These are phyloP conservation scores for Cantharellus anzutake DNA, from an alignment of 768 basidiomycete species.

Conservation along the genomic window DNA sequence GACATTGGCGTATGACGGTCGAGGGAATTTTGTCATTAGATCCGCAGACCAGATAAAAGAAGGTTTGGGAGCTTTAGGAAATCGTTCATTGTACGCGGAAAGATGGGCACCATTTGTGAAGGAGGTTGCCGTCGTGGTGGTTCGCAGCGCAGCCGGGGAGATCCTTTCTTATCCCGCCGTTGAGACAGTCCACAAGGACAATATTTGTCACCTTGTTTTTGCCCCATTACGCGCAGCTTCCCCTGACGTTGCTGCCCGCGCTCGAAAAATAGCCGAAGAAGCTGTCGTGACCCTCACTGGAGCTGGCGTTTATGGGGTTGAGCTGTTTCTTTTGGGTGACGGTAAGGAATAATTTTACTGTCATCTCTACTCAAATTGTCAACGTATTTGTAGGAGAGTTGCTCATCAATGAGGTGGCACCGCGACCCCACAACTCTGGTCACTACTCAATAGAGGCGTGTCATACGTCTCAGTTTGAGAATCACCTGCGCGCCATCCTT, in stretches of 20 bases:
- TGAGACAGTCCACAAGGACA: conserved; percentile 88
- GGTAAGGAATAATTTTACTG: conserved; percentile 29
- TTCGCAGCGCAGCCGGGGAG: conserved; percentile 53
- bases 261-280: conserved; percentile 54
- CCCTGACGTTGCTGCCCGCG: conserved; percentile 25
- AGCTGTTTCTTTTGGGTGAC: conserved; percentile 86
- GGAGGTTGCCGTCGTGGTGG: conserved; percentile 96
- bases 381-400: conserved; percentile 34
- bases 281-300: conserved; percentile 65
- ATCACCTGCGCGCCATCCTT: conserved; percentile 89
- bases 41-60: conserved; percentile 31
- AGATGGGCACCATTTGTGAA: conserved; percentile 77
- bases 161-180: conserved; percentile 77
- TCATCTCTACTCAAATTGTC: not conserved
- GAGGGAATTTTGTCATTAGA: conserved; percentile 72
- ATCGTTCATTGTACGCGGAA: conserved; percentile 78
- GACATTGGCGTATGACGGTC: conserved; percentile 90
- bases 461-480: conserved; percentile 90
- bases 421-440: conserved; percentile 94
- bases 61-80: conserved; percentile 26
- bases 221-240: conserved; percentile 49
- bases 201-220: conserved; percentile 82
- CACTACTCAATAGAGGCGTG: conserved; percentile 99
- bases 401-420: conserved; percentile 91
- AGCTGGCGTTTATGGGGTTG: conserved; percentile 92